Conservation (phyloP, 352 stramenopile species). For the Phytophthora boehmeriae region DNA sequence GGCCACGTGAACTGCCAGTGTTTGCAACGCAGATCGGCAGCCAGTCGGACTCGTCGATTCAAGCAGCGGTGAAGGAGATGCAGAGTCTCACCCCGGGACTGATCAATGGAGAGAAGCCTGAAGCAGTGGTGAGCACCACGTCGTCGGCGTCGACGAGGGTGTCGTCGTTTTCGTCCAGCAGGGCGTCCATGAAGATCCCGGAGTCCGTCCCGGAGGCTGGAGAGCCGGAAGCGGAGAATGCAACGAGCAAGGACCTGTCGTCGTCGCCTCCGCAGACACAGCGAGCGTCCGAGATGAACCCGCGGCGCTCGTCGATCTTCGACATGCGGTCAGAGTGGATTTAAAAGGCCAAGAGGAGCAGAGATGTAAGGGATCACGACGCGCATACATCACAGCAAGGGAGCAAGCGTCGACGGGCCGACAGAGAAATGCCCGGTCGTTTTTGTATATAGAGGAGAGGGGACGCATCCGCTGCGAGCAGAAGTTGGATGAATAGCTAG, state of each 20-base stretch:
- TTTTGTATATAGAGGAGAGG: conserved; percentile 35
- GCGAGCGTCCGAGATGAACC: conserved; percentile 30
- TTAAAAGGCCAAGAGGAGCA: conserved; percentile 12
- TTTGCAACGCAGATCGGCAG: conserved; percentile 37
- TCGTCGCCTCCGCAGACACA: conserved; percentile 9
- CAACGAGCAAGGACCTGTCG: conserved; percentile 15
- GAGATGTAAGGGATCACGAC: conserved; percentile 23
- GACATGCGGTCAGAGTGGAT: conserved; percentile 53
- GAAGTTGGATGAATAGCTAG: conserved; percentile 18
- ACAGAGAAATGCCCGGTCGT: conserved; percentile 22
- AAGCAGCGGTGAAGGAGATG: conserved; percentile 34
- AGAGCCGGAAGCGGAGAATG: conserved; percentile 30
- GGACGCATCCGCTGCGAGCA: conserved; percentile 19
- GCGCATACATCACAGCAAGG: conserved; percentile 18
- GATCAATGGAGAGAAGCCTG: conserved; percentile 31
- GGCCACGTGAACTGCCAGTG: conserved; percentile 33
- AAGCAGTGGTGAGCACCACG: conserved; percentile 29
- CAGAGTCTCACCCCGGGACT: conserved; percentile 37
- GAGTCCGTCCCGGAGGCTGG: conserved; percentile 25
- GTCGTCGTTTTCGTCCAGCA: conserved; percentile 26
- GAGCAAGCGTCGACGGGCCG: conserved; percentile 20
- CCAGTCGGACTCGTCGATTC: conserved; percentile 30
- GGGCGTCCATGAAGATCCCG: conserved; percentile 28
- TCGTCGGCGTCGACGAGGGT: conserved; percentile 22
- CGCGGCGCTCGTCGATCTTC: conserved; percentile 46